phyloP scores from a whole-genome alignment of 768 basidiomycete genomes.

The Agaricus blazei region DNA sequence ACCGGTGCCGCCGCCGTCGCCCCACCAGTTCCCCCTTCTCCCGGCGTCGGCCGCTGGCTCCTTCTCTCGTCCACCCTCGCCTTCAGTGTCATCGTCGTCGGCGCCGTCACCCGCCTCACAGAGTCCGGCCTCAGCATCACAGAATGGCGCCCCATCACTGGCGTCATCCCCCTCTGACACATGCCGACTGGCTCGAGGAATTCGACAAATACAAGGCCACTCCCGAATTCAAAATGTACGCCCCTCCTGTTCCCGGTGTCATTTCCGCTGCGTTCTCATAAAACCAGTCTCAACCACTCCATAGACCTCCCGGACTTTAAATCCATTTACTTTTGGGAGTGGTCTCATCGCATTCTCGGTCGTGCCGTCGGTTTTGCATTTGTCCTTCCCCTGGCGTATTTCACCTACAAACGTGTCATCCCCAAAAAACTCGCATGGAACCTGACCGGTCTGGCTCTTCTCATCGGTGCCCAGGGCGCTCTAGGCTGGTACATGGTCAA shows the following conservation, averaged over 20 bases:
- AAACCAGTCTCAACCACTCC: conserved; percentile 75
- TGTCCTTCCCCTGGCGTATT: conserved; percentile 81
- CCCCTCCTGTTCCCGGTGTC: conserved; percentile 11
- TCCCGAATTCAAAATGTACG: conserved; percentile 94
- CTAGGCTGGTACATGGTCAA: conserved; percentile 99
- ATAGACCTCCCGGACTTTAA: conserved; percentile 92
- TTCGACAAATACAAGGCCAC: conserved; percentile 93
- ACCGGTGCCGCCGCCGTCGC: conserved; percentile 19
- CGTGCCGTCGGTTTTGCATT: conserved; percentile 82
- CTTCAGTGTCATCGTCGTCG: conserved; percentile 90
- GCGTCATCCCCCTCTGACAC: conserved; percentile 73
- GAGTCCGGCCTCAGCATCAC: conserved; percentile 98
- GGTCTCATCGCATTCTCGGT: conserved; percentile 91
- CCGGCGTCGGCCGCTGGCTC: conserved; percentile 80
- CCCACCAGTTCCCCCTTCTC: conserved; percentile 54
- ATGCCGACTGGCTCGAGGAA: conserved; percentile 77
- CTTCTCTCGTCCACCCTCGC: conserved; percentile 80
- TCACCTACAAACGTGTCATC: conserved; percentile 65
- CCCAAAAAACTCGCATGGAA: conserved; percentile 55
- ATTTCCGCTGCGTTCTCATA: not conserved
- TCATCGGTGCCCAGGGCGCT: conserved; percentile 88
- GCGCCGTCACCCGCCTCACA: conserved; percentile 93
- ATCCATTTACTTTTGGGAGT: conserved; percentile 97
- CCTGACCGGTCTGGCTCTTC: conserved; percentile 65
- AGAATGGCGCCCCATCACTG: conserved; percentile 94